Evolutionary conservation across 129 eudicot species (phyloP).

Genomic region (Pulicaria dysenterica): DNA sequence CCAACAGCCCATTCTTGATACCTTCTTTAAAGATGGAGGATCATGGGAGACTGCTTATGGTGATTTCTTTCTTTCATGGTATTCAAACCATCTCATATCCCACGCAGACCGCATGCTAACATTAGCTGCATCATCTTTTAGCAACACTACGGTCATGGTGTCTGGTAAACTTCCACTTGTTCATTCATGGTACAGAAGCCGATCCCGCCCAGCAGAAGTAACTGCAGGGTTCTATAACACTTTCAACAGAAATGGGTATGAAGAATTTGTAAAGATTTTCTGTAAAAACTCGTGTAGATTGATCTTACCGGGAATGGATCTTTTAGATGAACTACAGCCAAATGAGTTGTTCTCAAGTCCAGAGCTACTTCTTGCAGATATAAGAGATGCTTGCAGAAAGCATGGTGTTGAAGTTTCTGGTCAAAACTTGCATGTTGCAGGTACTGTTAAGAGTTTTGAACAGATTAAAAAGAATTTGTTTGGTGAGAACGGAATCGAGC

Average conservation of each 20-base stretch:
- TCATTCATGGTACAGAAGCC: constrained; percentile 59
- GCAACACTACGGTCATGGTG: constrained; percentile 36
- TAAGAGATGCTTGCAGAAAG: constrained; percentile 49
- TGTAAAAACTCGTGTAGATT: constrained; percentile 51
- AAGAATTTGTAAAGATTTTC: constrained; percentile 49
- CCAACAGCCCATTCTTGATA: constrained; percentile 51
- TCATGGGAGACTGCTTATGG: constrained; percentile 90
- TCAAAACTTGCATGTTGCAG: constrained; percentile 49
- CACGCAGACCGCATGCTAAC: constrained; percentile 78
- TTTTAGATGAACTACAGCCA: constrained; percentile 64
- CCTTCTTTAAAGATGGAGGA: constrained; percentile 68
- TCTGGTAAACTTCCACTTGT: constrained; percentile 72
- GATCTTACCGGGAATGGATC: constrained; percentile 78
- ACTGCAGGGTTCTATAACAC: constrained; percentile 84
- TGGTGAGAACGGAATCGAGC: constrained; percentile 44
- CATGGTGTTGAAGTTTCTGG: constrained; percentile 54
- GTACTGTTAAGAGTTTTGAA: constrained; percentile 43
- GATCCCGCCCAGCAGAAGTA: constrained; percentile 81
- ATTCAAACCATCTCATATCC: constrained; percentile 53
- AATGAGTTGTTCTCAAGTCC: constrained; percentile 58
- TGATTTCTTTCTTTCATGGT: constrained; percentile 91
- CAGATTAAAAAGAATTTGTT: constrained; percentile 57
- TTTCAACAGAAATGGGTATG: constrained; percentile 59
- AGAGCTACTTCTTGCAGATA: constrained; percentile 46
- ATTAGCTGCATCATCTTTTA: constrained; percentile 60